A percentile compares a stretch with the other conserved stretches of the same genome.
Conservation (phyloP, 2,329 filamentous ascomycete genomes). For the Alternaria sp. region DNA sequence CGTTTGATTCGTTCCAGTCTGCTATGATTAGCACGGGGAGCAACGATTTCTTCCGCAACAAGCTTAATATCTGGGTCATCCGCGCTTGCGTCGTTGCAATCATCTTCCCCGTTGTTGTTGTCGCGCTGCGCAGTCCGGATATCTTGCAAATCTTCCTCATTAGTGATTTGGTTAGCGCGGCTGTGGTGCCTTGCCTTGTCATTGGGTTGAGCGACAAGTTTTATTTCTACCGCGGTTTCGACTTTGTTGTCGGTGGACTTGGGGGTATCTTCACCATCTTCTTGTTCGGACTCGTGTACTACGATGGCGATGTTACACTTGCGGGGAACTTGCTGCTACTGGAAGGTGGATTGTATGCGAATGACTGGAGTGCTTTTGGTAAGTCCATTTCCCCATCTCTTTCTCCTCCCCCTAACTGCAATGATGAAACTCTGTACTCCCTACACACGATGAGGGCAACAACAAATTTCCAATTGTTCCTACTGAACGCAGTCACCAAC, state of each 20-base stretch:
- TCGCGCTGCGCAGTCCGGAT: constrained; percentile 76
- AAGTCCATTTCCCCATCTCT: constrained; percentile 20
- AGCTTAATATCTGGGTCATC: constrained; percentile 77
- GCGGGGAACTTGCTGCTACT: constrained; percentile 76
- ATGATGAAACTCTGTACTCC: constrained; percentile 71
- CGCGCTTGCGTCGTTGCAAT: constrained; percentile 73
- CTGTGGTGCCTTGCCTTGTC: constrained; percentile 76
- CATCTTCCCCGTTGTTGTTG: constrained; percentile 76
- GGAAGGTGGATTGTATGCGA: constrained; percentile 75
- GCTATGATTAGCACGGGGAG: constrained; percentile 86
- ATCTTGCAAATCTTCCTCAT: constrained; percentile 86
- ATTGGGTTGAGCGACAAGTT: constrained; percentile 71
- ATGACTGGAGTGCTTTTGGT: constrained; percentile 84
- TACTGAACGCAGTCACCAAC: constrained; percentile 70
- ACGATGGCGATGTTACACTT: constrained; percentile 69
- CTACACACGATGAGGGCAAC: constrained; percentile 56
- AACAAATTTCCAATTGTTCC: constrained; percentile 88
- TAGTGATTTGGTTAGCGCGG: constrained; percentile 79
- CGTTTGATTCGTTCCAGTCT: constrained; percentile 82
- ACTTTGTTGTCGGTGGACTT: constrained; percentile 79
- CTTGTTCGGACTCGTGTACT: constrained; percentile 82
- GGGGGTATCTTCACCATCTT: constrained; percentile 83
- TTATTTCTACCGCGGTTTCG: constrained; percentile 81
- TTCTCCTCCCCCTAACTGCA: constrained; percentile 42
- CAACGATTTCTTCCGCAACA: constrained; percentile 86